Conservation (phyloP, 768 basidiomycete genomes). For the Piloderma croceum region DNA sequence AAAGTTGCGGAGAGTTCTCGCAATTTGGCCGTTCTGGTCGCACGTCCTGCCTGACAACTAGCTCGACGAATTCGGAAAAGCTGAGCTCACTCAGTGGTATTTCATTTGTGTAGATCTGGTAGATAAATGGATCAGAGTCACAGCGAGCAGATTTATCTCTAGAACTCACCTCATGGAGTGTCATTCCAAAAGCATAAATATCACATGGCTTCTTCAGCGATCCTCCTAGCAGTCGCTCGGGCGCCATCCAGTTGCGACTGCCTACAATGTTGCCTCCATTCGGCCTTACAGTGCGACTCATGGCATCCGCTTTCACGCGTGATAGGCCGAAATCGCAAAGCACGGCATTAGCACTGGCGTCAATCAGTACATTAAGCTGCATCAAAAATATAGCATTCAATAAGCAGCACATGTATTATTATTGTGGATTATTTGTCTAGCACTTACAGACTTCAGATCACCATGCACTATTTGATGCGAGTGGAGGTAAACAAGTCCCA, state of each 20-base stretch:
- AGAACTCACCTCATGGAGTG: conserved; percentile 20
- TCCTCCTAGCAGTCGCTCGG: conserved; percentile 13
- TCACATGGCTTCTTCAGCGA: conserved; percentile 8
- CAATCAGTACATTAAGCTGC: conserved; percentile 12
- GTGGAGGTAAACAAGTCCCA: conserved; percentile 8
- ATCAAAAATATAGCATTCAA: no score
- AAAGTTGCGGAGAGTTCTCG: conserved; percentile 3
- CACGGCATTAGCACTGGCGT: conserved; percentile 7
- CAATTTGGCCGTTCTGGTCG: conserved; percentile 10
- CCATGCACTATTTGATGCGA: conserved; percentile 6
- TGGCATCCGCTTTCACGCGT: no score
- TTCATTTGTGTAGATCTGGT: conserved; percentile 8
- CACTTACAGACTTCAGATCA: background rate
- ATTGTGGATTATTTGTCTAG: no score
- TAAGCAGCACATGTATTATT: no score
- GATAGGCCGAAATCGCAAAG: conserved; percentile 12
- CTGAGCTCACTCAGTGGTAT: conserved; percentile 5
- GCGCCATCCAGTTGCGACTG: no score
- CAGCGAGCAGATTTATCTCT: conserved; percentile 10
- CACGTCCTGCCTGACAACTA: conserved; percentile 9
- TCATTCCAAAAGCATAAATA: conserved; percentile 15
- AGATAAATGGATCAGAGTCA: background rate
- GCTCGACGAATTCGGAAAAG: conserved; percentile 5
- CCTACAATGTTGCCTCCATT: conserved; percentile 18
- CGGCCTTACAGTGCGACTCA: no score